Evolutionary conservation across 2,329 filamentous ascomycete species (phyloP).

Genomic region (Nigrospora oryzae): DNA sequence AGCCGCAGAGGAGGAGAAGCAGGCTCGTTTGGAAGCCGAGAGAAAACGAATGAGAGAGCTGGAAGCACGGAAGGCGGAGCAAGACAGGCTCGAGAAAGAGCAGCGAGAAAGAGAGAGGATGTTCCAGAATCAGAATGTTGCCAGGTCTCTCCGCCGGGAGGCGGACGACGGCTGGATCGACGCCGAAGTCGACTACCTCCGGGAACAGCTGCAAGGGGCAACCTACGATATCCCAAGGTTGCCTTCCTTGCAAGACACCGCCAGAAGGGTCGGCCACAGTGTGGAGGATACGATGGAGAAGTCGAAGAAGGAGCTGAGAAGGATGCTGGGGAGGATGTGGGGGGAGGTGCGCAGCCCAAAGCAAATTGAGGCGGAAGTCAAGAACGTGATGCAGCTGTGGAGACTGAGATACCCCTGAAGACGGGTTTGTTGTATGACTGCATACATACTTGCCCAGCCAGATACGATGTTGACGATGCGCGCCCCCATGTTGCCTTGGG

Average conservation of each 20-base stretch:
- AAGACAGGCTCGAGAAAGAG: neutral
- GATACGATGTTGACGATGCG: neutral
- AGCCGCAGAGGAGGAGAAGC: conserved; percentile 6
- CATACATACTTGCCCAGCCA: no score
- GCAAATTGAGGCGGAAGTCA: conserved; percentile 5
- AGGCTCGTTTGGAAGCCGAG: conserved; percentile 4
- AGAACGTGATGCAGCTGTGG: conserved; percentile 10
- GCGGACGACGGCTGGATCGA: neutral
- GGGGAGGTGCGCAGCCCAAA: conserved; percentile 5
- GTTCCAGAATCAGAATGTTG: conserved; percentile 12
- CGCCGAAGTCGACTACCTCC: neutral
- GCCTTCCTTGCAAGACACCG: neutral
- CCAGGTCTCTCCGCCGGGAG: conserved; percentile 9
- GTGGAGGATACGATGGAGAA: conserved; percentile 3
- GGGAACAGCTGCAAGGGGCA: neutral
- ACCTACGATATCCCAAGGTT: neutral
- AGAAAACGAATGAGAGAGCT: neutral
- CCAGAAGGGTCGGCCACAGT: neutral
- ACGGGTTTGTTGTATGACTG: no score
- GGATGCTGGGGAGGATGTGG: conserved; percentile 13
- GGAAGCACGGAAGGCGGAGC: neutral
- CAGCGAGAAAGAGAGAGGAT: conserved; percentile 6
- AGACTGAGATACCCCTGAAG: conserved; percentile 2
- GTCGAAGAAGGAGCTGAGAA: conserved; percentile 26
- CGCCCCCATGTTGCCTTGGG: no score